Evolutionary conservation across 352 stramenopile genomes (phyloP).

Genomic region (Lagenidium giganteum): DNA sequence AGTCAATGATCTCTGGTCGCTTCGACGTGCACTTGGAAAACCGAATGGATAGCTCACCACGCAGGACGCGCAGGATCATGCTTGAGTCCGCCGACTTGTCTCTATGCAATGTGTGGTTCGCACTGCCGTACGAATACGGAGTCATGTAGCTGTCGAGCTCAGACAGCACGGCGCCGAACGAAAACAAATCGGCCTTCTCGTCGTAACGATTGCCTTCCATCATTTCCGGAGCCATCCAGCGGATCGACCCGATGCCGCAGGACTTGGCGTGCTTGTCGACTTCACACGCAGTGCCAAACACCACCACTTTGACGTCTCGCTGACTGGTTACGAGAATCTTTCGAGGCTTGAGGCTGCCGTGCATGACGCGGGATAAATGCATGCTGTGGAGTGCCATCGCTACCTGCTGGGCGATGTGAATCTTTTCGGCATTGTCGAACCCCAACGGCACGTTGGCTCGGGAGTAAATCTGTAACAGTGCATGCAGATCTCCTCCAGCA

Average conservation of each 20-base stretch:
- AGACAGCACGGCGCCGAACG: conserved; percentile 31
- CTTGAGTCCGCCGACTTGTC: conserved; percentile 15
- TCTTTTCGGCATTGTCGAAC: conserved; percentile 10
- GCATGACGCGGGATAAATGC: conserved; percentile 18
- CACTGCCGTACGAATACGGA: conserved; percentile 23
- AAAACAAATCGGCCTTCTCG: conserved; percentile 27
- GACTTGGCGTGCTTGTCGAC: too few species aligned
- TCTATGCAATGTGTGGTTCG: too few species aligned
- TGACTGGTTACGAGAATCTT: not conserved
- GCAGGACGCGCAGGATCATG: too few species aligned
- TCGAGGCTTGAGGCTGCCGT: not conserved
- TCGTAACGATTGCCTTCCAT: conserved; percentile 17
- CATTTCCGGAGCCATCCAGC: conserved; percentile 33
- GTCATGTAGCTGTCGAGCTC: conserved; percentile 24
- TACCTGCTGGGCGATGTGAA: conserved; percentile 21
- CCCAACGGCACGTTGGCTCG: not conserved
- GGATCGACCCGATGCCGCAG: conserved; percentile 8
- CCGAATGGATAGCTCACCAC: too few species aligned
- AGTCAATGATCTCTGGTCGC: too few species aligned
- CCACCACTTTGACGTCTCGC: conserved; percentile 5
- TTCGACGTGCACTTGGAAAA: too few species aligned
- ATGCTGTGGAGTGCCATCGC: conserved; percentile 21
- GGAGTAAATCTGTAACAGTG: conserved; percentile 5
- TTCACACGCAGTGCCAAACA: too few species aligned
- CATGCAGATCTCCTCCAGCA: conserved; percentile 20